These are phyloP conservation scores for Glaciozyma antarctica DNA, from an alignment of 768 basidiomycete genomes.

Conservation along the genomic window DNA sequence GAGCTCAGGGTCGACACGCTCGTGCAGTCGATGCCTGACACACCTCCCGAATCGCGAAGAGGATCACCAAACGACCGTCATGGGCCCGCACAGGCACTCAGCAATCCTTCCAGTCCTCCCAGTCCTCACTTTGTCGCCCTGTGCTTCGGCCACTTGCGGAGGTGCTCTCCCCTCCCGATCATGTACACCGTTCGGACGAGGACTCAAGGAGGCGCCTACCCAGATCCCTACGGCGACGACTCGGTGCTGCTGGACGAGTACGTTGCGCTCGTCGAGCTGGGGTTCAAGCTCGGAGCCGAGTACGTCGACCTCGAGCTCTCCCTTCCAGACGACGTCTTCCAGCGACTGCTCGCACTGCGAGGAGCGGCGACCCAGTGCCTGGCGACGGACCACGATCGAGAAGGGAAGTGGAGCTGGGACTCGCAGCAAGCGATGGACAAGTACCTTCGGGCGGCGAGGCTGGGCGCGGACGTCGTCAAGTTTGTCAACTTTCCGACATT, in stretches of 20 bases:
- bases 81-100: conserved; percentile 2
- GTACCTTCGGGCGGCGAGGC: conserved; percentile 53
- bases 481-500: conserved; percentile 71
- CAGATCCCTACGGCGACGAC: conserved; percentile 59
- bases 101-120: conserved; percentile 39
- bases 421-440: conserved; percentile 58
- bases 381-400: conserved; percentile 91
- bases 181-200: conserved; percentile 81
- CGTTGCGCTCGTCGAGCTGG: conserved; percentile 62
- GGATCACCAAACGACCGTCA: not conserved
- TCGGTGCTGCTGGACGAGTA: conserved; percentile 58
- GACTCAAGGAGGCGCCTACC: conserved; percentile 81
- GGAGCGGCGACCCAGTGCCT: conserved; percentile 65
- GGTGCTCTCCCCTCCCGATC: conserved; percentile 67
- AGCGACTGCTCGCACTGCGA: conserved; percentile 52
- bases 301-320: conserved; percentile 86
- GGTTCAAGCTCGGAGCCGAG: conserved; percentile 71
- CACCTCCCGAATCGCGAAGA: conserved; percentile 2
- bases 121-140: conserved; percentile 59
- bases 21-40: conserved; percentile 15
- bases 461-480: conserved; percentile 76
- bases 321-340: conserved; percentile 61
- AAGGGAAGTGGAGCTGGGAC: conserved; percentile 70
- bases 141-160: conserved; percentile 68
- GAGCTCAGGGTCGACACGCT: conserved; percentile 72